Percentiles rank a stretch among this genome's conserved stretches.
Evolutionary conservation across 768 basidiomycete species (phyloP).

Genomic region (Phanerochaete sordida): DNA sequence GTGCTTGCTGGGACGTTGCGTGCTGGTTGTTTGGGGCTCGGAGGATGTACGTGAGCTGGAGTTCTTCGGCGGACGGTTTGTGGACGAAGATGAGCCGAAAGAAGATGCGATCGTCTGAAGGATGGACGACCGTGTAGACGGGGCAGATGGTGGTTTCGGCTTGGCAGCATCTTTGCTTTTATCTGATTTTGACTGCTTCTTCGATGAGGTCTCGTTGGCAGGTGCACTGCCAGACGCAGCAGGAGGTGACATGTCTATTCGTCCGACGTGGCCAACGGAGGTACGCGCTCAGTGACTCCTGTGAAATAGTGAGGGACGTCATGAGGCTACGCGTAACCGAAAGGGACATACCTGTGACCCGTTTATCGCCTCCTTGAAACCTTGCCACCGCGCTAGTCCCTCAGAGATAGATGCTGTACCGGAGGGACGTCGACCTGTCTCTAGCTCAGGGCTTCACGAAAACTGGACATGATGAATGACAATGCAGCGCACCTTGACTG

Average conservation of each 20-base stretch:
- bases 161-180: background rate
- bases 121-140: background rate
- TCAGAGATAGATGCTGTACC: no score
- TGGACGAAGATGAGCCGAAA: background rate
- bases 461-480: no score
- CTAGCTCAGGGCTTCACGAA: no score
- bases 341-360: no score
- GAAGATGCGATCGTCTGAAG: background rate
- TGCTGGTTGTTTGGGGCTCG: background rate
- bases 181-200: background rate
- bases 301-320: no score
- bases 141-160: background rate
- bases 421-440: no score
- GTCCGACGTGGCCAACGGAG: background rate
- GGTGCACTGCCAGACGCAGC: background rate
- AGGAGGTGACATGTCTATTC: background rate
- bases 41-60: background rate
- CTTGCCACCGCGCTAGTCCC: no score
- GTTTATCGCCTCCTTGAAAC: no score
- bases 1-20: background rate
- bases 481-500: no score
- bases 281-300: background rate
- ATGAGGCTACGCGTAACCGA: no score
- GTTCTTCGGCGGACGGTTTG: background rate
- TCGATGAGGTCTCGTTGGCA: background rate